phyloP scores from a whole-genome alignment of 2,329 filamentous ascomycete species.

The Fusarium coicis region DNA sequence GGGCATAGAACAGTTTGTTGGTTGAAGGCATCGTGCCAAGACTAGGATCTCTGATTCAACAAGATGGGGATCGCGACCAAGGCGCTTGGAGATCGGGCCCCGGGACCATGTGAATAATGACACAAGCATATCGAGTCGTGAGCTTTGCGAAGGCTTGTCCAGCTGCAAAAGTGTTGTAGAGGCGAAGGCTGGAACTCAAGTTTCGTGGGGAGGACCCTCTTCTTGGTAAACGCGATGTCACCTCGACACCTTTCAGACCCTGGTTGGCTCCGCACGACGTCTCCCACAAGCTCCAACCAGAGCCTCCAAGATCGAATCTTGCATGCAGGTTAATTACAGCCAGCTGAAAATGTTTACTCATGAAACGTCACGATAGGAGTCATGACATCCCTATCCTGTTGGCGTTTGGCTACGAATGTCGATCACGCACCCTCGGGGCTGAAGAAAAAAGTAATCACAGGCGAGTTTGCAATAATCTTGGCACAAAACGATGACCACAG shows the following conservation, averaged over 20 bases:
- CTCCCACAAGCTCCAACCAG: conserved; percentile 42
- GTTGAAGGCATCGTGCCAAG: conserved; percentile 7
- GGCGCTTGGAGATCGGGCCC: conserved; percentile 30
- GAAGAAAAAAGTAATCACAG: conserved; percentile 3
- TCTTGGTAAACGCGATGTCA: conserved; percentile 38
- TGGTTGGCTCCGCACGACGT: conserved; percentile 37
- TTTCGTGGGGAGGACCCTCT: conserved; percentile 36
- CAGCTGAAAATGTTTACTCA: conserved; percentile 16
- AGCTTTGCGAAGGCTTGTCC: conserved; percentile 20
- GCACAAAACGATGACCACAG: not conserved
- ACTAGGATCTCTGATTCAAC: conserved; percentile 25
- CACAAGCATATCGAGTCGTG: conserved; percentile 34
- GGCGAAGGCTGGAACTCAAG: conserved; percentile 3
- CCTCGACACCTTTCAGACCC: conserved; percentile 39
- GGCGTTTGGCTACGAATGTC: conserved; percentile 22
- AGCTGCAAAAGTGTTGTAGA: conserved; percentile 21
- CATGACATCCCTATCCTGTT: conserved; percentile 22
- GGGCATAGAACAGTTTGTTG: conserved; percentile 3
- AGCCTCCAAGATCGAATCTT: conserved; percentile 37
- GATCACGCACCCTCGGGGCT: conserved; percentile 9
- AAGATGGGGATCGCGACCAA: conserved; percentile 28
- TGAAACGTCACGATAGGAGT: conserved; percentile 9
- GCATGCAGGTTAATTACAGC: conserved; percentile 28
- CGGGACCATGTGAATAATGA: conserved; percentile 36
- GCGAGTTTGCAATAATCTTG: not conserved